These are phyloP conservation scores for Paramecium pentaurelia DNA, from an alignment of 73 alveolate species.

Conservation along the genomic window DNA sequence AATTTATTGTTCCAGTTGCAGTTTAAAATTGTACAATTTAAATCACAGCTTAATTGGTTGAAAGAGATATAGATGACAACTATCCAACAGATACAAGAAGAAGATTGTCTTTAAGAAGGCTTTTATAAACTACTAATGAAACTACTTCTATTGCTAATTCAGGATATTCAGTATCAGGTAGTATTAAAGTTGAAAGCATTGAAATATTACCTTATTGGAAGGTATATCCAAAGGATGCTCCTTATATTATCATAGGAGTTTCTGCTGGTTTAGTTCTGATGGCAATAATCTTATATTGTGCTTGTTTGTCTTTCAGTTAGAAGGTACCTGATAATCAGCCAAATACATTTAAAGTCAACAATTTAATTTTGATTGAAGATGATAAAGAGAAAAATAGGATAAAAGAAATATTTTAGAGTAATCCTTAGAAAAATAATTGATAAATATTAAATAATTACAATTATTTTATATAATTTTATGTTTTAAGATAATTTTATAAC, in stretches of 20 bases:
- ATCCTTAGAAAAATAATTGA: neutral
- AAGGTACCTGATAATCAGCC: neutral
- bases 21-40: neutral
- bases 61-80: neutral
- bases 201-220: neutral
- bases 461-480: neutral
- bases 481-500: too few species aligned
- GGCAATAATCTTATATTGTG: neutral
- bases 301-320: neutral
- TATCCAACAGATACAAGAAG: neutral
- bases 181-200: neutral
- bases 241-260: neutral
- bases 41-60: constrained; percentile 24
- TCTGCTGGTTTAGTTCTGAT: neutral
- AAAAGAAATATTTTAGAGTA: neutral
- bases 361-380: neutral
- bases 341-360: neutral
- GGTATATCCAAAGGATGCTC: neutral
- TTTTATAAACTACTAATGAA: neutral
- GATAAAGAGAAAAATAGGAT: neutral
- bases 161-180: neutral
- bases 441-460: neutral
- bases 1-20: neutral
- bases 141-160: neutral
- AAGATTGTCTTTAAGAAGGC: neutral